A percentile compares a stretch with the other conserved stretches of the same genome.
Evolutionary conservation across 2,329 filamentous ascomycete species (phyloP).

Genomic region (Pseudopyricularia javanii): DNA sequence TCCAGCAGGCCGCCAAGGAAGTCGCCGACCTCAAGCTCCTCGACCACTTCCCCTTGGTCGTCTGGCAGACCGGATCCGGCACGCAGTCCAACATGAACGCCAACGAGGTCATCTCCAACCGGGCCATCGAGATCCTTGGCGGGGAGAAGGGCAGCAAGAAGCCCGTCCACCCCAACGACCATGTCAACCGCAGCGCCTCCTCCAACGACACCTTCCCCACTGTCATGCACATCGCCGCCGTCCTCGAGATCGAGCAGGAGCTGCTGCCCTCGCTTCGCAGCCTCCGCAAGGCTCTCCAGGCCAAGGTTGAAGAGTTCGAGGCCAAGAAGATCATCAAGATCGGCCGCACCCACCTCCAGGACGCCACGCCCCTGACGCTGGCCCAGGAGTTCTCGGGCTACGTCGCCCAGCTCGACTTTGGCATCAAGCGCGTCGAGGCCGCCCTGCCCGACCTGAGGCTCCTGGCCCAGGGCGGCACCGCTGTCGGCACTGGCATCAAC

Average conservation of each 20-base stretch:
- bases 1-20: slow-evolving; percentile 87
- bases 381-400: slow-evolving; percentile 98
- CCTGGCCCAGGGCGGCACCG: slow-evolving; percentile 90
- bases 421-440: slow-evolving; percentile 75
- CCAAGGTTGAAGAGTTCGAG: slow-evolving; percentile 81
- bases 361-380: slow-evolving; percentile 88
- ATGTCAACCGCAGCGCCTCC: slow-evolving; percentile 97
- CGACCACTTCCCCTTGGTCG: slow-evolving; percentile 95
- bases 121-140: slow-evolving; percentile 93
- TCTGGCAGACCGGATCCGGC: slow-evolving; percentile 98
- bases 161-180: slow-evolving; percentile 97
- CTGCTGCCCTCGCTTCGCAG: slow-evolving; percentile 74
- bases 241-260: slow-evolving; percentile 79
- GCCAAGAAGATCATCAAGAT: slow-evolving; percentile 93
- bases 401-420: slow-evolving; percentile 84
- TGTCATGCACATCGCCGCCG: slow-evolving; percentile 98
- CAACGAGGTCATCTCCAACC: slow-evolving; percentile 99
- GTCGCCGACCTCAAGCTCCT: slow-evolving; percentile 87
- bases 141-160: slow-evolving; percentile 93
- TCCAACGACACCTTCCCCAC: slow-evolving; percentile 99
- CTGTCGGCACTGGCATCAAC: slow-evolving; percentile 95
- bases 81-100: slow-evolving; percentile 99
- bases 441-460: slow-evolving; percentile 73
- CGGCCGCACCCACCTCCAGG: slow-evolving; percentile 91
- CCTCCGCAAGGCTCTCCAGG: slow-evolving; percentile 72